Base-by-base conservation (phyloP, 2,329 filamentous ascomycete genomes). In the Ophiocordyceps camponoti-saundersi region DNA sequence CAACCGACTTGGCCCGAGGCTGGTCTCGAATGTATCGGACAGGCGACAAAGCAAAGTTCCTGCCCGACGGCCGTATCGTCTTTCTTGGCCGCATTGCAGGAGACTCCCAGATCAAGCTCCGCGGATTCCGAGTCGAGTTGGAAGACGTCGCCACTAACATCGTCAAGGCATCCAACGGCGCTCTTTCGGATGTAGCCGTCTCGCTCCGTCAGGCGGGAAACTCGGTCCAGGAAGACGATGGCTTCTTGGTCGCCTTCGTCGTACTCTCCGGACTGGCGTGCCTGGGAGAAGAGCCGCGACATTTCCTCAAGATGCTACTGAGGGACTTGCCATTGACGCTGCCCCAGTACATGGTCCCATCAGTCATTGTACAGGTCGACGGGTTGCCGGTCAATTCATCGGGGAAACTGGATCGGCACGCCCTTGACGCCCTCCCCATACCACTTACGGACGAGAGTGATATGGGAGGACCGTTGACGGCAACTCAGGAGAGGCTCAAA, bases 11-110 rank as follows among this genome's bases (percentile, higher is more conserved):
- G 32, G 32, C 48, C 21, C 42, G 48, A 2, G 53, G 56, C 2
- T 55, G 59, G 48, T 64, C 64, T 39, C 49, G 60, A 39, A 69
- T 65, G 58, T 68, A 67, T 49, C 51, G 55, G 23, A 71, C 67
- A 0, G 68, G 69, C 6, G 69, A 72, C 50, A 47, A 53, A 1
- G 66, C 60, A 4, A 60, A 57, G n/a, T 63, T 63, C 53, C 57
- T 52, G 2, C 45, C 54, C 0, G 56, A 60, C 34, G 66, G 65
- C 0, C 55, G 65, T n/a, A 45, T 72, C 2, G 51, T 59, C 3
- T 61, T 61, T 36, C 49, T 63, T 5, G 65, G 67, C 1, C 61
- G 70, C 3, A 56, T 61, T 2, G 52, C 51, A 0, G 61, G 59
- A 2, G 69, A 72, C 54, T 59, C 62, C 6, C 62, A 69, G 46